Evolutionary conservation across 1,284 basidiomycete species (phyloP).

Genomic region (Ganoderma boninense): DNA sequence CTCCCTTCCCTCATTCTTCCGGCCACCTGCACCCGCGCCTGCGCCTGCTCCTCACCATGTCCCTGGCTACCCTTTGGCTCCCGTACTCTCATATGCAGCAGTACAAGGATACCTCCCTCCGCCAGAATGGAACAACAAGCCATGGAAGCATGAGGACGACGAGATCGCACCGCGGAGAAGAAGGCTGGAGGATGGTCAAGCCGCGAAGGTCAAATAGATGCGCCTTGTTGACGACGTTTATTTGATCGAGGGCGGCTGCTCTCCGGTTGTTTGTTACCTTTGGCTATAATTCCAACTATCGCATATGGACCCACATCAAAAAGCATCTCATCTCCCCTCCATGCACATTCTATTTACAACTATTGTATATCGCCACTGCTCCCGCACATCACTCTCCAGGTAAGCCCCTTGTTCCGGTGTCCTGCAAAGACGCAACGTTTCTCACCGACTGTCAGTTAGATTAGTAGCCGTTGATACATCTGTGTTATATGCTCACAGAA

Average conservation of each 20-base stretch:
- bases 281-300: background rate
- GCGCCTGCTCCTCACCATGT: constrained; percentile 25
- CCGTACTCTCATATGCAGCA: constrained; percentile 52
- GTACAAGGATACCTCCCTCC: constrained; percentile 49
- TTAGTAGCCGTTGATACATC: background rate
- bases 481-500: background rate
- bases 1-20: constrained; percentile 79
- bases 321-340: background rate
- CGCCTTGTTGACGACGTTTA: background rate
- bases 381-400: background rate
- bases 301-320: background rate
- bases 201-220: constrained; percentile 56
- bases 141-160: constrained; percentile 35
- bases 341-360: constrained; percentile 4
- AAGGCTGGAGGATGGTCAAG: constrained; percentile 67
- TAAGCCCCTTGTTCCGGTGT: background rate
- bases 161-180: constrained; percentile 63
- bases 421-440: background rate
- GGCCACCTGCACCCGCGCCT: constrained; percentile 54
- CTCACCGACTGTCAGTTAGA: background rate
- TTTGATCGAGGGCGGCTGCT: background rate
- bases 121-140: constrained; percentile 51
- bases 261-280: background rate
- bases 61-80: constrained; percentile 53
- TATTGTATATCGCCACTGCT: constrained; percentile 9